Conservation (phyloP, 345 rosid species). For the Lumnitzera racemosa region DNA sequence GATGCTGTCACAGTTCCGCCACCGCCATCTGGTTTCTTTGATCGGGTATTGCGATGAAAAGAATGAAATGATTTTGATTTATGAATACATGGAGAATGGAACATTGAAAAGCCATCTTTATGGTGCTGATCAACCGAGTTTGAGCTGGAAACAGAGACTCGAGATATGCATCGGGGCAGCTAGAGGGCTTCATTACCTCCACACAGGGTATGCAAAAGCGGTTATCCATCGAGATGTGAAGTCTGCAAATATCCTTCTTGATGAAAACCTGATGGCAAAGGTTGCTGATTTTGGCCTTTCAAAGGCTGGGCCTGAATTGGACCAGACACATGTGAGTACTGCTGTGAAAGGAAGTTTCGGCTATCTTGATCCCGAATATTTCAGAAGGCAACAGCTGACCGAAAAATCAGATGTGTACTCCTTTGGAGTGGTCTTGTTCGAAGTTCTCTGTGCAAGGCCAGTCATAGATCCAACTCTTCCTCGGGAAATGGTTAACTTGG, state of each 20-base stretch:
- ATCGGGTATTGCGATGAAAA: constrained; percentile 79
- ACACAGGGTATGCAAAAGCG: constrained; percentile 60
- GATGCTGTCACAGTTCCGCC: constrained; percentile 76
- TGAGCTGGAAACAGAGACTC: constrained; percentile 61
- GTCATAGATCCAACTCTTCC: constrained; percentile 86
- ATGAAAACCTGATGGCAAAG: constrained; percentile 71
- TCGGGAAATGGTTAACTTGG: constrained; percentile 85
- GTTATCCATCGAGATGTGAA: constrained; percentile 74
- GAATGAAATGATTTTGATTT: constrained; percentile 70
- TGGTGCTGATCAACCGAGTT: constrained; percentile 47
- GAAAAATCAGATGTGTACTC: constrained; percentile 92
- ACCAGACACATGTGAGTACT: constrained; percentile 93
- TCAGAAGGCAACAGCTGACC: constrained; percentile 82
- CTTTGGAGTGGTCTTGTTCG: constrained; percentile 85
- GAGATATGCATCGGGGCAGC: constrained; percentile 70
- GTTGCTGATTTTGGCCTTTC: constrained; percentile 85
- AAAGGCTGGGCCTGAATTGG: constrained; percentile 87
- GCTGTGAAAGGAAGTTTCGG: constrained; percentile 96
- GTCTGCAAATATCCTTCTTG: constrained; percentile 67
- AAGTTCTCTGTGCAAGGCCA: constrained; percentile 91
- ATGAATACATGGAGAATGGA: constrained; percentile 78
- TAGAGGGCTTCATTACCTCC: constrained; percentile 68
- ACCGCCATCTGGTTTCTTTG: constrained; percentile 71
- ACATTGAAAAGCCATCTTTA: constrained; percentile 65
- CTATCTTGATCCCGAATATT: constrained; percentile 85